Base-by-base conservation (phyloP, 768 basidiomycete species). In the Tricholoma saponaceum region DNA sequence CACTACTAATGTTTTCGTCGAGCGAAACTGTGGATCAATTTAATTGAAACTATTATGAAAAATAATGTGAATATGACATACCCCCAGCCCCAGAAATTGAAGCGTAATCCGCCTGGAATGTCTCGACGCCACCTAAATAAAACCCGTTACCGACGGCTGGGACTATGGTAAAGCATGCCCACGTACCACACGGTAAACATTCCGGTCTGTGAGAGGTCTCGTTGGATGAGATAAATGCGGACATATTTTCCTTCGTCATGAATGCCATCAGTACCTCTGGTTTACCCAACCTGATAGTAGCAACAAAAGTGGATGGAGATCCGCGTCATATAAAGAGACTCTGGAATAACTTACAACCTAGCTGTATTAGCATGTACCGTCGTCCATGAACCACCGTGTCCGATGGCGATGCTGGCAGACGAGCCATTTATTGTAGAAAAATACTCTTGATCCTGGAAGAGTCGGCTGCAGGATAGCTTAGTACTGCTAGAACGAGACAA, bases 171-270 rank as follows among this genome's bases (percentile, higher is more conserved):
- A n/a, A n/a, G n/a, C n/a, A n/a, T n/a, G n/a, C n/a, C n/a, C n/a
- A n/a, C n/a, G n/a, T n/a, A n/a, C n/a, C n/a, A n/a, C n/a, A n/a
- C n/a, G n/a, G n/a, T n/a, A n/a, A n/a, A n/a, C n/a, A n/a, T n/a
- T n/a, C n/a, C n/a, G n/a, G n/a, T n/a, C n/a, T n/a, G n/a, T n/a
- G n/a, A n/a, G n/a, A n/a, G n/a, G n/a, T n/a, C 35, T 49, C 39
- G 55, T 73, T 70, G 60, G 73, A 72, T 1, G 72, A 71, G 25
- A 70, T 65, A 55, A 72, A 76, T 20, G 43, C 16, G 20, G 25
- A 46, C 28, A 58, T 43, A 51, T 66, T 62, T 30, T 63, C 61
- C 25, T 67, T 58, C n/a, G 70, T 63, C 51, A 75, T 64, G 49
- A 76, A 65, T 14, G 57, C 69, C 9, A 66, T 68, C 9, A 74